These are phyloP conservation scores for Ballota nigra DNA, from an alignment of 257 asterid genomes.

Conservation along the genomic window DNA sequence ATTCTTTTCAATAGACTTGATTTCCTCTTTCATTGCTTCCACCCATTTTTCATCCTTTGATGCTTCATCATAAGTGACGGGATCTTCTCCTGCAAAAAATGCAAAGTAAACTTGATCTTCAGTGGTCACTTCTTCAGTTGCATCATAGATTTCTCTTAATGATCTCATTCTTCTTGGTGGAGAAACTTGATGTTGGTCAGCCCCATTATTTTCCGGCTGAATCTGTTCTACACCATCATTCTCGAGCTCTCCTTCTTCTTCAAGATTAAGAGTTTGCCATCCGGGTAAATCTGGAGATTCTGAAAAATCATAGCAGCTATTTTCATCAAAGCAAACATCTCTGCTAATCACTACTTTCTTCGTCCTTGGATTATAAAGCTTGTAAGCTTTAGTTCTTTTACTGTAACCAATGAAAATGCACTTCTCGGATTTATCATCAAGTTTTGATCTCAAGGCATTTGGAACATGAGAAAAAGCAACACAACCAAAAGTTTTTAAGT, in stretches of 20 bases:
- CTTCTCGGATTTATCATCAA: neutral
- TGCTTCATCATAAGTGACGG: neutral
- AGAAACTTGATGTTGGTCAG: neutral
- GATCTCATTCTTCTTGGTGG: neutral
- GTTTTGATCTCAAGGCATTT: neutral
- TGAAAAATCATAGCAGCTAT: neutral
- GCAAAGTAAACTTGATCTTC: neutral
- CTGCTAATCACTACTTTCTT: neutral
- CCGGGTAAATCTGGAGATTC: neutral
- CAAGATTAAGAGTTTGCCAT: neutral
- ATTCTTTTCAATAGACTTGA: neutral
- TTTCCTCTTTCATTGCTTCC: neutral
- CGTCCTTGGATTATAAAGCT: neutral
- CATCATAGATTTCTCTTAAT: neutral
- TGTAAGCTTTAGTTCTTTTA: neutral
- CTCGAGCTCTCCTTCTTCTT: neutral
- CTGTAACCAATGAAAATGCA: neutral
- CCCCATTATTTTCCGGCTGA: neutral
- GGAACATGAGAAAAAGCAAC: neutral
- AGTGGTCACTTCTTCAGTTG: neutral
- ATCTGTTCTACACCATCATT: neutral
- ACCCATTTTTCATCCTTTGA: neutral
- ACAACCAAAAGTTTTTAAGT: neutral
- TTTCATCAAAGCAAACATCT: neutral
- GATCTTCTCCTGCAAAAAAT: neutral